Evolutionary conservation across 73 alveolate genomes (phyloP).

Genomic region (Tetrahymena thermophila): DNA sequence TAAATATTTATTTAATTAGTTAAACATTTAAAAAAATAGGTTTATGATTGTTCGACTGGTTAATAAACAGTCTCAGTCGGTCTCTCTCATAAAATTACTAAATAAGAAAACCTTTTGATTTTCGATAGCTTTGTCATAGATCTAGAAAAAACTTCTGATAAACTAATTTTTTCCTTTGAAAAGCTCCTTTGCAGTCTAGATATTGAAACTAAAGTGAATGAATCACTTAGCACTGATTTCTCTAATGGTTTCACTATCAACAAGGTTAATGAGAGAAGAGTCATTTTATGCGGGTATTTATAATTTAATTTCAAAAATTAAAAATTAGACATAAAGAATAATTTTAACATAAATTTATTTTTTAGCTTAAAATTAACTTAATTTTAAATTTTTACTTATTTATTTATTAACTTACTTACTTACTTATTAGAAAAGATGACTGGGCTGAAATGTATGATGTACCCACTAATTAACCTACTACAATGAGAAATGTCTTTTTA

Average conservation of each 20-base stretch:
- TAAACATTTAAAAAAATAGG: not conserved
- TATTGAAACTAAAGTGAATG: not conserved
- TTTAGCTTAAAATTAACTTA: too few relatives aligned
- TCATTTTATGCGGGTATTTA: not conserved
- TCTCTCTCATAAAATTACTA: not conserved
- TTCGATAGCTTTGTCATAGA: not conserved
- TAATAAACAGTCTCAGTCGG: not conserved
- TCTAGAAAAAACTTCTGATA: not conserved
- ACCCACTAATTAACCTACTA: not conserved
- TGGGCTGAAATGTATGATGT: not conserved
- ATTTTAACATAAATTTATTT: too few relatives aligned
- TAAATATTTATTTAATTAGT: too few relatives aligned
- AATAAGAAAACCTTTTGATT: not conserved
- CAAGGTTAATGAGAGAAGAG: not conserved
- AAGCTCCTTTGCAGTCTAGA: not conserved
- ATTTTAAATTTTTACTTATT: too few relatives aligned
- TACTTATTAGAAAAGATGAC: not conserved
- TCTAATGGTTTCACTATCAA: not conserved
- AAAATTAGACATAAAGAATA: too few relatives aligned
- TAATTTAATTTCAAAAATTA: too few relatives aligned
- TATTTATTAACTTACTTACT: too few relatives aligned
- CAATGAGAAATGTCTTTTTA: not conserved
- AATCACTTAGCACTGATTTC: not conserved
- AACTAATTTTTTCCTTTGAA: not conserved
- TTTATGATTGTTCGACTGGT: not conserved